Conservation (phyloP, 2,329 filamentous ascomycete species). For the Aspergillus novoparasiticus region DNA sequence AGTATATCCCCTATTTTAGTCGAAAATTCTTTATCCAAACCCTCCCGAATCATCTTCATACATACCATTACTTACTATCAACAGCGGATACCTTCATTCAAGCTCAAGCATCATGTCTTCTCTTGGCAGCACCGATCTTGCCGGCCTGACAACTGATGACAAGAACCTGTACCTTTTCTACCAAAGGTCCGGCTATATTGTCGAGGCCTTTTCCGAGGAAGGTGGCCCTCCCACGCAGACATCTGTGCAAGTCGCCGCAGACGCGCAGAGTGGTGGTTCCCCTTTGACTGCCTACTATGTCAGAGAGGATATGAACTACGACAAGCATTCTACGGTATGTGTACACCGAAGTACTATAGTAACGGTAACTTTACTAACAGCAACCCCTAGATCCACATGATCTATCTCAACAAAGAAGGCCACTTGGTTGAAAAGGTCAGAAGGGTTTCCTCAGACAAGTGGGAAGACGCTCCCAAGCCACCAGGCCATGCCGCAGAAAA, state of each 20-base stretch:
- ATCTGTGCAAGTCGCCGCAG: not conserved
- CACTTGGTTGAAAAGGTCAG: not conserved
- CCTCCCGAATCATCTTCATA: no score
- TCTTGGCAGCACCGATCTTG: conserved; percentile 2
- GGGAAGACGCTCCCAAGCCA: not conserved
- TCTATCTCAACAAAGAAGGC: conserved; percentile 1
- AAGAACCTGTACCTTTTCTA: not conserved
- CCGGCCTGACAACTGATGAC: not conserved
- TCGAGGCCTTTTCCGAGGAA: not conserved
- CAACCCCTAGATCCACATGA: not conserved
- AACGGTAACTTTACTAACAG: not conserved
- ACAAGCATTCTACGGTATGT: not conserved
- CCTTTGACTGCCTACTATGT: conserved; percentile 2
- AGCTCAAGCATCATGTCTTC: not conserved
- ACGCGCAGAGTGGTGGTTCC: not conserved
- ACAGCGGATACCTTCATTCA: not conserved
- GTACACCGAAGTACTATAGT: no score
- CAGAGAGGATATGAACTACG: not conserved
- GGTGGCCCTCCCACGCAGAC: not conserved
- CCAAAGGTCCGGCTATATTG: not conserved
- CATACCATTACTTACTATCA: not conserved
- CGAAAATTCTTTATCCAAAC: not conserved
- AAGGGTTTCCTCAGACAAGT: not conserved
- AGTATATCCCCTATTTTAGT: not conserved
- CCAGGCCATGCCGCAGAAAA: not conserved